These are phyloP conservation scores for Clarireedia paspali DNA, from an alignment of 2,329 filamentous ascomycete species.

Conservation along the genomic window DNA sequence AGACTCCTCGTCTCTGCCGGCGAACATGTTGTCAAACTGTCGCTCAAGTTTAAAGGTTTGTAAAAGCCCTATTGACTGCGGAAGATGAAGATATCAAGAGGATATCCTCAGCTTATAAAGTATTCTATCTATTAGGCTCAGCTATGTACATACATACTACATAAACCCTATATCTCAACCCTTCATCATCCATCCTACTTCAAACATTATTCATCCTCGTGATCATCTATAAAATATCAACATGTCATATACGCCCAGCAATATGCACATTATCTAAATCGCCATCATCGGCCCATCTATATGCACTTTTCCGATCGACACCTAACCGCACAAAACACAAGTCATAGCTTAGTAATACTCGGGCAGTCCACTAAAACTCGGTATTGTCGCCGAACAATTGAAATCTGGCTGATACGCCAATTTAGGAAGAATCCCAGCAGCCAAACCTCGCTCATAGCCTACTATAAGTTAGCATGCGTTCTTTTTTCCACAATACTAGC, in stretches of 20 bases:
- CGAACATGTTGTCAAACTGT: too few species aligned
- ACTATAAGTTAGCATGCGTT: neutral
- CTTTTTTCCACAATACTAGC: constrained; percentile 31
- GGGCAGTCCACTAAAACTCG: constrained; percentile 43
- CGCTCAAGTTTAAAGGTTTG: too few species aligned
- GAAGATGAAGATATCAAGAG: too few species aligned
- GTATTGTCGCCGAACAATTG: constrained; percentile 51
- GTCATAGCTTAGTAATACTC: constrained; percentile 39
- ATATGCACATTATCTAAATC: neutral
- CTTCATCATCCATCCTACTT: too few species aligned
- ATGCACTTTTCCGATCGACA: neutral
- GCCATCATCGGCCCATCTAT: neutral
- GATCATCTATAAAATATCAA: neutral
- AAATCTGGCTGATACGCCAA: constrained; percentile 67
- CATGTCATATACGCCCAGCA: neutral
- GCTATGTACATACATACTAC: too few species aligned
- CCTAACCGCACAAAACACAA: neutral
- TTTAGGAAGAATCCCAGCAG: constrained; percentile 63
- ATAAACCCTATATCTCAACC: too few species aligned
- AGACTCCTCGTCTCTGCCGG: too few species aligned
- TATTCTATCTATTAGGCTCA: too few species aligned
- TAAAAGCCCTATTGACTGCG: too few species aligned
- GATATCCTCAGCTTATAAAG: too few species aligned
- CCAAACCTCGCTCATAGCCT: constrained; percentile 7
- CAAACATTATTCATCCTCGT: too few species aligned